Conservation (phyloP, 352 stramenopile species). For the Pythium coloratum region DNA sequence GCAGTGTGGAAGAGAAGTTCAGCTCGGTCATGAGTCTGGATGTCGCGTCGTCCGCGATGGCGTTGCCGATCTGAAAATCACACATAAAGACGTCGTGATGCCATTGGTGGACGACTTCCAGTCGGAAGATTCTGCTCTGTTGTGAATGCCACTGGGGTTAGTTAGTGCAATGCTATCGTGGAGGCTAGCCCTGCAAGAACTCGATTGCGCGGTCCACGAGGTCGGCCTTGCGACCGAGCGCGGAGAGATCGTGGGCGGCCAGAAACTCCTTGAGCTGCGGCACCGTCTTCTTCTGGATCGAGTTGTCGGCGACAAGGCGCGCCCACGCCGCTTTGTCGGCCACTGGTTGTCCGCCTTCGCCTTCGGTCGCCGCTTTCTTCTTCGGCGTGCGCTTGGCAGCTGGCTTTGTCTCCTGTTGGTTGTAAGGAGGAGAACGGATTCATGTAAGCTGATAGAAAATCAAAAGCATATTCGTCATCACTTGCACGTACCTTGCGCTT, state of each 20-base stretch:
- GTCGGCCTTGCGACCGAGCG: constrained; percentile 61
- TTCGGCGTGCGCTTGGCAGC: constrained; percentile 26
- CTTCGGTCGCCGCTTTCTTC: constrained; percentile 40
- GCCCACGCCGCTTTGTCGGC: constrained; percentile 56
- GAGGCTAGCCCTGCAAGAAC: constrained; percentile 42
- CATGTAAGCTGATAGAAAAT: not conserved
- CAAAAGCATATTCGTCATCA: not conserved
- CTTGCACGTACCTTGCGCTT: constrained; percentile 27
- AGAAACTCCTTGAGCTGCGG: constrained; percentile 72
- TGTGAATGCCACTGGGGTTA: constrained; percentile 1
- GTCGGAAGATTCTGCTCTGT: not conserved
- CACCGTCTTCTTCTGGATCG: constrained; percentile 75
- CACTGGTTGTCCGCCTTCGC: constrained; percentile 22
- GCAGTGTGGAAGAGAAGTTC: constrained; percentile 29
- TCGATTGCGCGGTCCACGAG: constrained; percentile 50
- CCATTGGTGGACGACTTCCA: not conserved
- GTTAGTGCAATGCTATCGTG: not conserved
- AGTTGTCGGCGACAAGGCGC: constrained; percentile 40
- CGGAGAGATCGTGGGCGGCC: constrained; percentile 40
- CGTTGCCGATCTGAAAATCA: constrained; percentile 21
- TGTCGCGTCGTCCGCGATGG: constrained; percentile 8
- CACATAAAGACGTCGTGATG: not conserved
- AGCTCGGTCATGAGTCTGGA: constrained; percentile 29
- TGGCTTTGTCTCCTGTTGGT: constrained; percentile 9
- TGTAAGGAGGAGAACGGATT: not conserved